Percentiles rank a stretch among this genome's conserved stretches.
Conservation (phyloP, 148 eudicot genomes). For the Arbutus unedo region DNA sequence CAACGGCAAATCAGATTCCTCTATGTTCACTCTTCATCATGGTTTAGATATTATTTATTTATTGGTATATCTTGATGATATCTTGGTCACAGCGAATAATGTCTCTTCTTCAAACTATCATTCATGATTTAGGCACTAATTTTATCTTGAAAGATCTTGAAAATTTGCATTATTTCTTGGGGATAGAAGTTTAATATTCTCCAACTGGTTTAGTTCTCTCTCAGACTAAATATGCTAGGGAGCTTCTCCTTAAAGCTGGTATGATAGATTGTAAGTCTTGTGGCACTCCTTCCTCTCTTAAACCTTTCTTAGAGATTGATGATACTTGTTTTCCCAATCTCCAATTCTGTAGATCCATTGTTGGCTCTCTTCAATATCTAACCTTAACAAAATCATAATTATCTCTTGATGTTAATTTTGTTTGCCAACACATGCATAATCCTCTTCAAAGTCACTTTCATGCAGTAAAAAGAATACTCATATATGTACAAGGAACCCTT, state of each 20-base stretch:
- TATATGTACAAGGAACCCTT: background rate
- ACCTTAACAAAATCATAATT: background rate
- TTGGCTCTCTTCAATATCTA: background rate
- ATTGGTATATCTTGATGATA: background rate
- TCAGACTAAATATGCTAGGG: background rate
- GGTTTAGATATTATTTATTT: background rate
- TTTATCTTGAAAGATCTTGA: background rate
- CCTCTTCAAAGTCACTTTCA: background rate
- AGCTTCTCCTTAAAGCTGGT: background rate
- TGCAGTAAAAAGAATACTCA: background rate
- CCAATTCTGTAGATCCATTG: background rate
- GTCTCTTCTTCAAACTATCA: background rate
- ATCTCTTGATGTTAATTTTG: background rate
- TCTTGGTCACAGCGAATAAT: background rate
- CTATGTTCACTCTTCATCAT: background rate
- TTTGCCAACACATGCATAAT: background rate
- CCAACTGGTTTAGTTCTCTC: background rate
- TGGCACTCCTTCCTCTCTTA: background rate
- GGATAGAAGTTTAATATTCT: background rate
- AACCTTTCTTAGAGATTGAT: no score
- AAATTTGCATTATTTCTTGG: background rate
- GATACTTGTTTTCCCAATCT: no score
- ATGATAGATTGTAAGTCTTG: background rate
- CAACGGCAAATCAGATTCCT: background rate
- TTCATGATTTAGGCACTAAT: background rate